phyloP scores from a whole-genome alignment of 139 green algal species.

The Coelastrella sp. region DNA sequence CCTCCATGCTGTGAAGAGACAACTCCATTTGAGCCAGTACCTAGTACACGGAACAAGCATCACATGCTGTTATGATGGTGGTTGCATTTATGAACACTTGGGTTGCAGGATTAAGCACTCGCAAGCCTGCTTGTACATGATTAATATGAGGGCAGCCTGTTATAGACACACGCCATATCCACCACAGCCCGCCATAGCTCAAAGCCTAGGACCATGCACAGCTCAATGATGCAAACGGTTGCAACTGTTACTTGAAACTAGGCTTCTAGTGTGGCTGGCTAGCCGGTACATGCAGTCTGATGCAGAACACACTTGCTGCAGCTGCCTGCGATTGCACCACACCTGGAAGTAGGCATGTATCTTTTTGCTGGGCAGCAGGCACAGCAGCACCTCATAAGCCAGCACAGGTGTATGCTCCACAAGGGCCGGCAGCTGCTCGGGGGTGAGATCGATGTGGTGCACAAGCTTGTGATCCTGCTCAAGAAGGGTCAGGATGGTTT shows the following conservation, averaged over 20 bases:
- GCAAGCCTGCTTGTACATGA: too few species aligned
- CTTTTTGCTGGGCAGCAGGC: slow-evolving; percentile 13
- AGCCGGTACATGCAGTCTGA: too few species aligned
- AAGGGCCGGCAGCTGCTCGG: slow-evolving; percentile 68
- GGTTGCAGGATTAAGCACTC: too few species aligned
- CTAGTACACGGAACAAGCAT: slow-evolving; percentile 46
- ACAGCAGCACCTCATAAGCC: slow-evolving; percentile 65
- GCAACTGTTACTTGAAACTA: too few species aligned
- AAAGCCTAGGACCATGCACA: too few species aligned
- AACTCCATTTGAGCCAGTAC: slow-evolving; percentile 78
- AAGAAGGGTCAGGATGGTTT: slow-evolving; percentile 51
- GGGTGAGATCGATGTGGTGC: slow-evolving; percentile 48
- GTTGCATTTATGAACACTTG: too few species aligned
- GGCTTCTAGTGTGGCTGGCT: too few species aligned
- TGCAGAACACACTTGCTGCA: background rate
- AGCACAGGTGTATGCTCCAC: slow-evolving; percentile 84
- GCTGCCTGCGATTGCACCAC: background rate
- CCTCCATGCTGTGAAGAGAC: slow-evolving; percentile 89
- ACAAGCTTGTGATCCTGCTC: slow-evolving; percentile 47
- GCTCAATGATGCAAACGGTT: too few species aligned
- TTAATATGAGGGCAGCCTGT: too few species aligned
- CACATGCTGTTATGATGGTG: too few species aligned
- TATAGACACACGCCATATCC: too few species aligned
- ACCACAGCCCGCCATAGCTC: too few species aligned
- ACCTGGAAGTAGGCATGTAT: slow-evolving; percentile 34